Conservation (phyloP, 192 early-diverging fungal genomes). For the Phlyctochytrium planicorne region DNA sequence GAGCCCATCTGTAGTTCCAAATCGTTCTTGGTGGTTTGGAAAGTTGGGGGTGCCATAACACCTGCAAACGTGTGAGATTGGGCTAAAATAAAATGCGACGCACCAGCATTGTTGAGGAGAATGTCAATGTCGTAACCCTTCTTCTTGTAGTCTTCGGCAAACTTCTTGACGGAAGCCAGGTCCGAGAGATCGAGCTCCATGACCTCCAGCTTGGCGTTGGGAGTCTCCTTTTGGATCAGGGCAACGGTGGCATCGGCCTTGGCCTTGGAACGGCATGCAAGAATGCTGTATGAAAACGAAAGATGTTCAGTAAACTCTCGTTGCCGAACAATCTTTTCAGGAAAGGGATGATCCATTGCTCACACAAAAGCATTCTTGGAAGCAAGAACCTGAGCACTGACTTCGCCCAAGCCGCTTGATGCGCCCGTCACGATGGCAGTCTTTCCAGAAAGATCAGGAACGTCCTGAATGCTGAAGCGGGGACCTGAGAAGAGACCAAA, state of each 20-base stretch:
- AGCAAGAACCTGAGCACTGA: constrained; percentile 23
- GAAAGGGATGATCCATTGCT: too few relatives aligned
- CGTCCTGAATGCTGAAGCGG: too few relatives aligned
- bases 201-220: constrained; percentile 26
- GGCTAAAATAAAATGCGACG: not conserved
- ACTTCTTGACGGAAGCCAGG: constrained; percentile 18
- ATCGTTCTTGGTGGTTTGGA: constrained; percentile 18
- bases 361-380: too few relatives aligned
- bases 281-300: too few relatives aligned
- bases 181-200: constrained; percentile 38
- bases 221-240: constrained; percentile 13
- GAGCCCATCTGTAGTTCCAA: constrained; percentile 22
- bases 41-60: constrained; percentile 52
- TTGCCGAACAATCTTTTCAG: too few relatives aligned
- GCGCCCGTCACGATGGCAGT: constrained; percentile 29
- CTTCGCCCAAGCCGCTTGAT: constrained; percentile 14
- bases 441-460: too few relatives aligned
- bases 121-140: not conserved
- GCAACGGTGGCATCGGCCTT: constrained; percentile 22
- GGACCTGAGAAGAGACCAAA: too few relatives aligned
- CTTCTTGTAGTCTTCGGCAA: not conserved
- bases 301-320: too few relatives aligned
- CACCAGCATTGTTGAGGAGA: constrained; percentile 20
- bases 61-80: constrained; percentile 22
- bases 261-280: constrained; percentile 22